These are phyloP conservation scores for Macrophomina pseudophaseolina DNA, from an alignment of 2,329 filamentous ascomycete species.

Conservation along the genomic window DNA sequence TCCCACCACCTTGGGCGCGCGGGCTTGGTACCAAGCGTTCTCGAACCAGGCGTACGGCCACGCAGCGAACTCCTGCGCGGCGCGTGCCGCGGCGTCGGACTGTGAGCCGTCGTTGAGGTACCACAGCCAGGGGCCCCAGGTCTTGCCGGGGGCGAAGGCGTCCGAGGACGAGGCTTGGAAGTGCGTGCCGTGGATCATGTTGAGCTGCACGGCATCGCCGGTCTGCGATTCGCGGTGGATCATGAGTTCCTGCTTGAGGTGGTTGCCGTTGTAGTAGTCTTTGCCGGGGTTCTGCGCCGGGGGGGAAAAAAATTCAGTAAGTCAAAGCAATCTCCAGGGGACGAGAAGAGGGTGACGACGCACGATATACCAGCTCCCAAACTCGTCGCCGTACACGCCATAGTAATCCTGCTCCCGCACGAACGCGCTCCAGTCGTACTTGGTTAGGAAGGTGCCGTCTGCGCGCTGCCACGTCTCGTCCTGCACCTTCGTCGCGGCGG, in stretches of 20 bases:
- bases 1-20: slow-evolving; percentile 51
- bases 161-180: slow-evolving; percentile 49
- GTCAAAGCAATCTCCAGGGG: too few species aligned
- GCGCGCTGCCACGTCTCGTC: slow-evolving; percentile 59
- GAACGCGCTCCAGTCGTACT: slow-evolving; percentile 56
- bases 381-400: slow-evolving; percentile 56
- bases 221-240: slow-evolving; percentile 57
- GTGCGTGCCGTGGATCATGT: slow-evolving; percentile 61
- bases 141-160: slow-evolving; percentile 45
- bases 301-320: too few species aligned
- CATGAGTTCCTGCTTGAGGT: slow-evolving; percentile 60
- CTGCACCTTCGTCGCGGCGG: slow-evolving; percentile 55
- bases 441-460: slow-evolving; percentile 57
- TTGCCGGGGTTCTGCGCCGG: slow-evolving; percentile 19
- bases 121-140: slow-evolving; percentile 48
- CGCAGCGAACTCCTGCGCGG: slow-evolving; percentile 47
- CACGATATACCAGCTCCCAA: slow-evolving; percentile 59
- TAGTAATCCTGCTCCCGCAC: slow-evolving; percentile 51
- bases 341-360: neutral
- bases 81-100: slow-evolving; percentile 48
- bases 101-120: slow-evolving; percentile 55
- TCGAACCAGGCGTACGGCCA: slow-evolving; percentile 60
- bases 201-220: slow-evolving; percentile 59
- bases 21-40: slow-evolving; percentile 54
- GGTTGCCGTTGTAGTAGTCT: slow-evolving; percentile 52